These are phyloP conservation scores for Cutaneotrichosporon sp. DNA, from an alignment of 1,284 basidiomycete genomes.

Conservation along the genomic window DNA sequence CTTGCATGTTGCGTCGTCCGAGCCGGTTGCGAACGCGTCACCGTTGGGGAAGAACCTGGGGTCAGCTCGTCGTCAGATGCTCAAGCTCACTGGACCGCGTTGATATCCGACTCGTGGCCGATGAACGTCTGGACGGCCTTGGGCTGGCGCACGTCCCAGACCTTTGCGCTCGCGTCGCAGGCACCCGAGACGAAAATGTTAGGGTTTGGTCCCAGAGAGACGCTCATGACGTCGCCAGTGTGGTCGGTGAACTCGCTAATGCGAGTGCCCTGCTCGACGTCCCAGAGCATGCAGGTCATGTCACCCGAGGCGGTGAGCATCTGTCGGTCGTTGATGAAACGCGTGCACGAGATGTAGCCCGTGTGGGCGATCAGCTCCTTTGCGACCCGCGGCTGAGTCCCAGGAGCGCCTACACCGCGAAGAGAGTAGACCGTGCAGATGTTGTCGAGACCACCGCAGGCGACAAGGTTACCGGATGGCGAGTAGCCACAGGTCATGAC, in stretches of 20 bases:
- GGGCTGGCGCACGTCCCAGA: conserved; percentile 92
- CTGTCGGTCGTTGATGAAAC: conserved; percentile 97
- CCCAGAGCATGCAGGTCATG: conserved; percentile 99
- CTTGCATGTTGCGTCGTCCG: conserved; percentile 97
- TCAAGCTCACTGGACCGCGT: conserved; percentile 83
- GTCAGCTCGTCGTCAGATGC: not conserved
- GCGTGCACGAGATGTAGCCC: conserved; percentile 95
- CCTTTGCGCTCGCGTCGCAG: conserved; percentile 94
- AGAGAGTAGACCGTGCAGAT: conserved; percentile 95
- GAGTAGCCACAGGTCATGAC: conserved; percentile 99
- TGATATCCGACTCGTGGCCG: conserved; percentile 98
- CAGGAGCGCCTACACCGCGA: conserved; percentile 55
- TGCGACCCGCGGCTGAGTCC: conserved; percentile 57
- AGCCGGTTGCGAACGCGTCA: conserved; percentile 97
- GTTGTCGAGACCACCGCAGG: conserved; percentile 98
- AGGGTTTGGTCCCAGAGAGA: conserved; percentile 90
- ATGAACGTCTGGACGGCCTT: conserved; percentile 98
- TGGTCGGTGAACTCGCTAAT: conserved; percentile 98
- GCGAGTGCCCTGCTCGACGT: conserved; percentile 92
- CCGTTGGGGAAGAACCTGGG: conserved; percentile 97
- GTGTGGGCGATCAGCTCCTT: conserved; percentile 94
- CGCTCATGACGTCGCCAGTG: conserved; percentile 98
- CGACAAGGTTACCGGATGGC: conserved; percentile 93
- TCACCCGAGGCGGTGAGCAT: conserved; percentile 96
- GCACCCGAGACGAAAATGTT: conserved; percentile 98